Conservation (phyloP, 2,329 filamentous ascomycete genomes). For the Phoma sp. region DNA sequence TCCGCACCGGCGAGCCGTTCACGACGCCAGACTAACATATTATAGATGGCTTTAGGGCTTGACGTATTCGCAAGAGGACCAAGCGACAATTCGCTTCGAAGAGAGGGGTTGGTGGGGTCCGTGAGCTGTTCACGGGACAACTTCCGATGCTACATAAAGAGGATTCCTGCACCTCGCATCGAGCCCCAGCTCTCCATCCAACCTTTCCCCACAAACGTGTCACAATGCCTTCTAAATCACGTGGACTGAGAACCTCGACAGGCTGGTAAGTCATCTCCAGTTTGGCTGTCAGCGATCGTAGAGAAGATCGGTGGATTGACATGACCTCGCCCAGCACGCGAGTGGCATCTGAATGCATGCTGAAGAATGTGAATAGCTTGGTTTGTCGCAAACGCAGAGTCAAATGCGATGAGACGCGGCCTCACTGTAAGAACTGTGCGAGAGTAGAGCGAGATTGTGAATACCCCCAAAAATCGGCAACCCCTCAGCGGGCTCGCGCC, state of each 20-base stretch:
- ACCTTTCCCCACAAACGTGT: conserved; percentile 10
- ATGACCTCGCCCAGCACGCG: background rate
- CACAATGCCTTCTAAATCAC: conserved; percentile 51
- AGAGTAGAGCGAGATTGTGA: conserved; percentile 53
- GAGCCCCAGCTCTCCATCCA: conserved; percentile 1
- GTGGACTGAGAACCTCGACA: conserved; percentile 54
- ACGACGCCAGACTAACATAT: background rate
- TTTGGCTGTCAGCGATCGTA: background rate
- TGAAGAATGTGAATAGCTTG: conserved; percentile 39
- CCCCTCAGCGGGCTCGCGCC: conserved; percentile 17
- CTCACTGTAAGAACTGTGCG: conserved; percentile 53
- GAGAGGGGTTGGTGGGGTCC: conserved; percentile 13
- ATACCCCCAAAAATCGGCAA: conserved; percentile 35
- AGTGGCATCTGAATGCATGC: background rate
- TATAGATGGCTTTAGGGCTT: background rate
- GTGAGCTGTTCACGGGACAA: conserved; percentile 8
- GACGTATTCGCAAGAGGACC: background rate
- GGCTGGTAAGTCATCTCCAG: conserved; percentile 48
- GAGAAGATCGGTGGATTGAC: background rate
- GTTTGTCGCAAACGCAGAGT: conserved; percentile 58
- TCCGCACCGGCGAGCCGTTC: background rate
- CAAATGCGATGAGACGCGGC: conserved; percentile 59
- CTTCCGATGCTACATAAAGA: conserved; percentile 6
- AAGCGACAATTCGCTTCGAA: background rate
- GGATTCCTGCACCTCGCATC: conserved; percentile 11